These are phyloP conservation scores for Mycocentrospora acerina DNA, from an alignment of 2,329 filamentous ascomycete species.

Conservation along the genomic window DNA sequence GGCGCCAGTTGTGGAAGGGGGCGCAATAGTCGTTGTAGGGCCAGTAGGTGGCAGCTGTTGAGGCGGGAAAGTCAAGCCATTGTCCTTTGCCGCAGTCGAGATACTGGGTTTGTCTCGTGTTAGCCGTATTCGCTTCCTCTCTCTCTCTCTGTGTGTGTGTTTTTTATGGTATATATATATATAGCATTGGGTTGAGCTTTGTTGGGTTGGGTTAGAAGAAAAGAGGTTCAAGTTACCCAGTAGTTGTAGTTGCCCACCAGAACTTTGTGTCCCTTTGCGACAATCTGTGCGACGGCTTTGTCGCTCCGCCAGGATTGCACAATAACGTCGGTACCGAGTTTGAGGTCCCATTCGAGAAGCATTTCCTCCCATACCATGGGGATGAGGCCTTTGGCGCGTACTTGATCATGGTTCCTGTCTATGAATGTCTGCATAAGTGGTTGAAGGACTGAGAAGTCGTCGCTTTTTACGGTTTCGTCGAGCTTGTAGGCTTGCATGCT, in stretches of 20 bases:
- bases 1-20: constrained; percentile 78
- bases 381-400: constrained; percentile 64
- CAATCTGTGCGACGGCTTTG: constrained; percentile 61
- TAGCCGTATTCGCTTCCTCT: too few relatives aligned
- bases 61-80: constrained; percentile 71
- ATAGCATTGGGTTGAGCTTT: too few relatives aligned
- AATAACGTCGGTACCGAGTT: constrained; percentile 68
- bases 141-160: too few relatives aligned
- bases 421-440: constrained; percentile 79
- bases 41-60: constrained; percentile 55
- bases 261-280: constrained; percentile 66
- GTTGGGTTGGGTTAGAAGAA: too few relatives aligned
- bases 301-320: constrained; percentile 78
- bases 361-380: constrained; percentile 91
- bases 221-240: constrained; percentile 58
- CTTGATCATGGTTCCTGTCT: constrained; percentile 66
- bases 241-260: constrained; percentile 76
- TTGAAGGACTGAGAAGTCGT: constrained; percentile 63
- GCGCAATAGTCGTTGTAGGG: constrained; percentile 81
- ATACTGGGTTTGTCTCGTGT: constrained; percentile 55
- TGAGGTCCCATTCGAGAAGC: constrained; percentile 75
- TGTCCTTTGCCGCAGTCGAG: constrained; percentile 81
- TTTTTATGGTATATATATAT: too few relatives aligned
- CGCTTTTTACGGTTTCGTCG: constrained; percentile 68
- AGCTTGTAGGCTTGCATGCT: constrained; percentile 73